Conservation (phyloP, 2,329 filamentous ascomycete genomes). For the Penicillium verrucosum region DNA sequence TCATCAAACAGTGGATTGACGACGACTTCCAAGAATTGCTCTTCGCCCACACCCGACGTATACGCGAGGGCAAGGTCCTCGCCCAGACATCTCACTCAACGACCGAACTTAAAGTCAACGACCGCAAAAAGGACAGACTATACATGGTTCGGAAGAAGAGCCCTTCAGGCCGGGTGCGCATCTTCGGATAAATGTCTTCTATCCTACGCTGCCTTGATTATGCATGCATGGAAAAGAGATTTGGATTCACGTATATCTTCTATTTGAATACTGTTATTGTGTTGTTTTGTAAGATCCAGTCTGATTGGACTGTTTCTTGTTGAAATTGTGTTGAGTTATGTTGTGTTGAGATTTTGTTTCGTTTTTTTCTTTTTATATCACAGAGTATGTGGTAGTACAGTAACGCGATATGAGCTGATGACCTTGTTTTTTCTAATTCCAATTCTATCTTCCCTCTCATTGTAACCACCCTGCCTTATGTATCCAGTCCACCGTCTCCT, state of each 20-base stretch:
- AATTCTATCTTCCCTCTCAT: background rate
- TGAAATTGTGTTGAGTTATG: slow-evolving; percentile 6
- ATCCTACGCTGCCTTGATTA: background rate
- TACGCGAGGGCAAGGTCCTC: slow-evolving; percentile 55
- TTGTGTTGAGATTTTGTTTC: slow-evolving; percentile 10
- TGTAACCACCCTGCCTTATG: slow-evolving; percentile 3
- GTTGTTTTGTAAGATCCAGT: slow-evolving; percentile 4
- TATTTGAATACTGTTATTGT: background rate
- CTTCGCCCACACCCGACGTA: slow-evolving; percentile 65
- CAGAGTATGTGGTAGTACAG: slow-evolving; percentile 10
- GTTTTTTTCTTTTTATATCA: background rate
- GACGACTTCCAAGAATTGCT: slow-evolving; percentile 69
- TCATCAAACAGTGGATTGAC: slow-evolving; percentile 71
- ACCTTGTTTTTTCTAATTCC: slow-evolving; percentile 8
- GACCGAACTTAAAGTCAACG: slow-evolving; percentile 43
- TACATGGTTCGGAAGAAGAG: slow-evolving; percentile 46
- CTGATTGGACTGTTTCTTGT: background rate
- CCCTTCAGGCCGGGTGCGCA: slow-evolving; percentile 26
- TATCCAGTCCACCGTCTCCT: slow-evolving; percentile 5
- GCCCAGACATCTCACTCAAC: slow-evolving; percentile 35
- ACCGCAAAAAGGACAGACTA: slow-evolving; percentile 44
- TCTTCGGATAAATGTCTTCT: slow-evolving; percentile 24
- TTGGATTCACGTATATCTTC: background rate
- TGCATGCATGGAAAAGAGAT: slow-evolving; percentile 2
- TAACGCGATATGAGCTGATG: slow-evolving; percentile 26